These are phyloP conservation scores for Stachybotrys chlorohalonatus DNA, from an alignment of 2,329 filamentous ascomycete species.

Conservation along the genomic window DNA sequence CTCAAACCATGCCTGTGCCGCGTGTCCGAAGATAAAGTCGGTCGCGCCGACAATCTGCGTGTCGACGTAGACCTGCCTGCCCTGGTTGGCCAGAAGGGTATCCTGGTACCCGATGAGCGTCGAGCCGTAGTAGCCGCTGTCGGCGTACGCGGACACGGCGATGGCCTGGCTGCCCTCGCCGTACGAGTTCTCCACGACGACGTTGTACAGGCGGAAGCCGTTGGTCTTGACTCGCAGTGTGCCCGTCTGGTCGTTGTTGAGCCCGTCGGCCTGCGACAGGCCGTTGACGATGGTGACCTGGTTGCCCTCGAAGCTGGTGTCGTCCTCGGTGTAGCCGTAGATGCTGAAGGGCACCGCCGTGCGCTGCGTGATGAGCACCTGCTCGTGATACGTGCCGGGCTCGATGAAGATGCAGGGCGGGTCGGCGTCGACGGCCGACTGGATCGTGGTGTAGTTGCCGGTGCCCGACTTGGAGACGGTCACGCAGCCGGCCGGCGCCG, in stretches of 20 bases:
- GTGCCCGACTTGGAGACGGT: conserved; percentile 16
- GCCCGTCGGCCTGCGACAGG: conserved; percentile 30
- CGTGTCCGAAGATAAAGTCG: conserved; percentile 40
- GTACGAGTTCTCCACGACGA: conserved; percentile 40
- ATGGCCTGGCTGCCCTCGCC: conserved; percentile 38
- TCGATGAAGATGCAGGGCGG: conserved; percentile 18
- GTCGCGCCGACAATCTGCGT: conserved; percentile 37
- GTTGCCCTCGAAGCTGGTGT: conserved; percentile 43
- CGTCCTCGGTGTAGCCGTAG: conserved; percentile 43
- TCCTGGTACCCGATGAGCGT: conserved; percentile 39
- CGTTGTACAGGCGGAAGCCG: conserved; percentile 53
- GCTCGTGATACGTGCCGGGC: conserved; percentile 47
- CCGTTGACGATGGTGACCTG: conserved; percentile 40
- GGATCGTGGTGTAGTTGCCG: conserved; percentile 11
- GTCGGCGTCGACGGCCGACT: conserved; percentile 10
- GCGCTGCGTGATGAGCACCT: conserved; percentile 43
- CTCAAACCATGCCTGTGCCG: conserved; percentile 34
- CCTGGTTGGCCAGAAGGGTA: conserved; percentile 32
- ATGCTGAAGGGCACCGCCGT: conserved; percentile 42
- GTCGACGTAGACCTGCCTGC: conserved; percentile 36
- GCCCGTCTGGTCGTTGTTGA: conserved; percentile 43
- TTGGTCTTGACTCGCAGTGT: conserved; percentile 34
- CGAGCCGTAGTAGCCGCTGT: conserved; percentile 38
- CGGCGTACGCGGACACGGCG: conserved; percentile 32
- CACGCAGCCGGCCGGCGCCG: conserved; percentile 18